phyloP scores from a whole-genome alignment of 1,284 basidiomycete species.

The Trichosporon asahii region DNA sequence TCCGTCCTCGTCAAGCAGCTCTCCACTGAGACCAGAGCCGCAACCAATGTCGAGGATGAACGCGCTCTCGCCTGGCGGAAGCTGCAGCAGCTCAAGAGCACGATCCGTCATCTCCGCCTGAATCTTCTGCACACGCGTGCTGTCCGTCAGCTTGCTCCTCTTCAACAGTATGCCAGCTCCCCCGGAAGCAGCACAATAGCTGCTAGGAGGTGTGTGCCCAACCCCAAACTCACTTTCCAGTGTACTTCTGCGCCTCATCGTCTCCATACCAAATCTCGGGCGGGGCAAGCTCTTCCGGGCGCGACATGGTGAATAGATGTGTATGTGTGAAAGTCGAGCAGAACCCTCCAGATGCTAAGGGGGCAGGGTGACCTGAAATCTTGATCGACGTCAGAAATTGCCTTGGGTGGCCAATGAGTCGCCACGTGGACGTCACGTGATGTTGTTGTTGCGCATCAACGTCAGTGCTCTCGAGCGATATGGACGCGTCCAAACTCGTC shows the following conservation, averaged over 20 bases:
- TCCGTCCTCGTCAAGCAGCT: slow-evolving; percentile 87
- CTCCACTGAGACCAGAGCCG: slow-evolving; percentile 95
- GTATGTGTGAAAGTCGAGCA: neutral
- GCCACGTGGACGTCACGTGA: neutral
- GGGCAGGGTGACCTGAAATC: neutral
- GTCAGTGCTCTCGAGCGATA: neutral
- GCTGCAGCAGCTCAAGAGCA: slow-evolving; percentile 82
- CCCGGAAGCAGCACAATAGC: slow-evolving; percentile 27
- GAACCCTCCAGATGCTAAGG: neutral
- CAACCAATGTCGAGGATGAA: slow-evolving; percentile 95
- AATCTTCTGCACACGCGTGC: slow-evolving; percentile 86
- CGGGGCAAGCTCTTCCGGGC: slow-evolving; percentile 92
- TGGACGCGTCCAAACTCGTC: neutral
- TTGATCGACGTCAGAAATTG: slow-evolving; percentile 10
- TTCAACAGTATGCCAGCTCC: no score
- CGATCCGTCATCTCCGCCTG: slow-evolving; percentile 98
- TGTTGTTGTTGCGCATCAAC: neutral
- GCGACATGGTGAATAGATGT: slow-evolving; percentile 64
- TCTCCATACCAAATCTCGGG: slow-evolving; percentile 99
- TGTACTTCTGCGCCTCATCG: slow-evolving; percentile 92
- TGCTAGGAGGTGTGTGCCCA: no score
- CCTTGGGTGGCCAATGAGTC: neutral
- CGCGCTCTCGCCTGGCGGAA: slow-evolving; percentile 69
- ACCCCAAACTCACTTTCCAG: slow-evolving; percentile 68
- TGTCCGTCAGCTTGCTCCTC: slow-evolving; percentile 20